Conservation (phyloP, 768 basidiomycete genomes). For the Lentinula guzmanii region DNA sequence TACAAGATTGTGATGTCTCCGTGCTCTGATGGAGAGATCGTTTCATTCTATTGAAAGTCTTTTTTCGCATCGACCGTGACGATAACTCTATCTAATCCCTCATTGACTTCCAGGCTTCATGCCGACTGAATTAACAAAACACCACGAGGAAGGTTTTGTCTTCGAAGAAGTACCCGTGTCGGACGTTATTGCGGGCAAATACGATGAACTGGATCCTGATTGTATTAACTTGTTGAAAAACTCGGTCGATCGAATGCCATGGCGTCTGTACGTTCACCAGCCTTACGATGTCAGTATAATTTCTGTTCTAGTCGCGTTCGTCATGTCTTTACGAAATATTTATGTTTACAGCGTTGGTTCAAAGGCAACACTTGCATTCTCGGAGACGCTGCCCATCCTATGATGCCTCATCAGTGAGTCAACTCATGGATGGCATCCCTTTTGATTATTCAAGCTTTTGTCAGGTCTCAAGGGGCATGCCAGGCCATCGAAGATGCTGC, state of each 20-base stretch:
- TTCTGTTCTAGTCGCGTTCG: neutral
- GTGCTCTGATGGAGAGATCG: slow-evolving; percentile 22
- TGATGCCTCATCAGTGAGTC: slow-evolving; percentile 20
- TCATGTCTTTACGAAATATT: neutral
- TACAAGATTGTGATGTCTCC: slow-evolving; percentile 30
- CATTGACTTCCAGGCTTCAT: slow-evolving; percentile 19
- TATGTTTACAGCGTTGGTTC: slow-evolving; percentile 14
- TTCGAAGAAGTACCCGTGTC: slow-evolving; percentile 24
- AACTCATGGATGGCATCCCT: neutral
- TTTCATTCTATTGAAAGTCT: slow-evolving; percentile 23
- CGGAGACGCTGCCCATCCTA: slow-evolving; percentile 15
- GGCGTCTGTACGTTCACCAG: slow-evolving; percentile 27
- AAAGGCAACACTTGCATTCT: slow-evolving; percentile 21
- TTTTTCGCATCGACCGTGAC: neutral
- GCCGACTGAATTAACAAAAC: slow-evolving; percentile 26
- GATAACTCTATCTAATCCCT: neutral
- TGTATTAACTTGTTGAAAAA: slow-evolving; percentile 17
- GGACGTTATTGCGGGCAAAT: slow-evolving; percentile 21
- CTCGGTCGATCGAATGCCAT: slow-evolving; percentile 24
- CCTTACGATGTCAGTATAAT: slow-evolving; percentile 18
- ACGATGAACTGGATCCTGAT: slow-evolving; percentile 24
- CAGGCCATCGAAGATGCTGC: slow-evolving; percentile 28
- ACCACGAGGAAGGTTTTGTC: slow-evolving; percentile 24
- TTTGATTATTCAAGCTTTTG: neutral
- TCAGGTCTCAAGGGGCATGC: slow-evolving; percentile 20